Evolutionary conservation across 179 eudicot genomes (phyloP).

Genomic region (Beta macrorhiza): DNA sequence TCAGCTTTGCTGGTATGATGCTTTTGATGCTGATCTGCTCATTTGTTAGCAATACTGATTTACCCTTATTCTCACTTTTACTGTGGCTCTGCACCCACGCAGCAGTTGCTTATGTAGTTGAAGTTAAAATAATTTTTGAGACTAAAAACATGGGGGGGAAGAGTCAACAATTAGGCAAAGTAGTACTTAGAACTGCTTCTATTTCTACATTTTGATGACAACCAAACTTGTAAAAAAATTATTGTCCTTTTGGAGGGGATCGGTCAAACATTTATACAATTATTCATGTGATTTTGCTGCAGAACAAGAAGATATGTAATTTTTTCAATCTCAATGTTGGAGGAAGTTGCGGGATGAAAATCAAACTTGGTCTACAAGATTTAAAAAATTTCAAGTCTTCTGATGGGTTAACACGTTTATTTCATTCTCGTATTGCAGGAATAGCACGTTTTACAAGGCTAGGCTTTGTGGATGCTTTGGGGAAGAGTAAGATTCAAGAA

Average conservation of each 20-base stretch:
- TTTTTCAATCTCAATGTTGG: neutral
- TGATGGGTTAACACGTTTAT: slow-evolving; percentile 8
- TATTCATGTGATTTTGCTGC: neutral
- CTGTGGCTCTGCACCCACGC: neutral
- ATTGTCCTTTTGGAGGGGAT: neutral
- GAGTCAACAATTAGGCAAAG: neutral
- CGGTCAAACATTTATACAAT: neutral
- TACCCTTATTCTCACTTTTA: neutral
- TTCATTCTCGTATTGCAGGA: slow-evolving; percentile 16
- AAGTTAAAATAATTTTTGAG: neutral
- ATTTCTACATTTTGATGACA: neutral
- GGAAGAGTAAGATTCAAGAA: slow-evolving; percentile 14
- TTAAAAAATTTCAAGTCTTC: neutral
- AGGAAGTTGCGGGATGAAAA: neutral
- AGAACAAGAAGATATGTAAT: neutral
- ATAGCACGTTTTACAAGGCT: slow-evolving; percentile 4
- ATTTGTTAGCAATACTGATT: neutral
- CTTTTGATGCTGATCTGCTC: neutral
- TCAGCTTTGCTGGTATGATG: slow-evolving; percentile 19
- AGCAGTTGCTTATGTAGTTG: neutral
- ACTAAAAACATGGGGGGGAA: neutral
- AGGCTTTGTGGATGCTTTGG: slow-evolving; percentile 2
- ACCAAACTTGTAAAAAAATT: neutral
- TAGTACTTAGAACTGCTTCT: neutral
- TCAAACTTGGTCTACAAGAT: neutral